Evolutionary conservation across 2,329 filamentous ascomycete species (phyloP).

Genomic region (Apiospora saccharicola): DNA sequence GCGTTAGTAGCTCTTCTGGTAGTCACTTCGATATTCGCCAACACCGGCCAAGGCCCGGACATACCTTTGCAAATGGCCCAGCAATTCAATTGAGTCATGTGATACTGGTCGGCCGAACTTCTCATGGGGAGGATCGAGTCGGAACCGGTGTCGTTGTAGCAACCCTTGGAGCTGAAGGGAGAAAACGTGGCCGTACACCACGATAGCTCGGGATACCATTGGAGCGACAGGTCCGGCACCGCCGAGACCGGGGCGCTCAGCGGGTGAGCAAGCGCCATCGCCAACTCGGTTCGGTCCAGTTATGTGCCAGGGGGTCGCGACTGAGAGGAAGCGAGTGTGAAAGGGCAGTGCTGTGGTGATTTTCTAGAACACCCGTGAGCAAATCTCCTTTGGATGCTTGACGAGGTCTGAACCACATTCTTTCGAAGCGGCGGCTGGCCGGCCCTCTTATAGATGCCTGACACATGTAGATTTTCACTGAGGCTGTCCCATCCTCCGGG

Average conservation of each 20-base stretch:
- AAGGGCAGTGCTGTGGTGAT: neutral
- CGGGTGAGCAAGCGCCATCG: slow-evolving; percentile 15
- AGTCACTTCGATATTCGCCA: too few relatives aligned
- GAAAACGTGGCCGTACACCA: neutral
- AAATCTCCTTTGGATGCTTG: neutral
- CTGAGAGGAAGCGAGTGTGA: neutral
- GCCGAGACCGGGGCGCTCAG: neutral
- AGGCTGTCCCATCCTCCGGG: neutral
- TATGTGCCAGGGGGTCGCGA: neutral
- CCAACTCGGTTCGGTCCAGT: neutral
- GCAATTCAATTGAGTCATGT: neutral
- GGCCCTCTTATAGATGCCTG: neutral
- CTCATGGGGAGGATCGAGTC: neutral
- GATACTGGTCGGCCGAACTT: neutral
- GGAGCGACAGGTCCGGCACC: neutral
- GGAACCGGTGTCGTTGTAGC: neutral
- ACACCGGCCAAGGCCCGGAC: too few relatives aligned
- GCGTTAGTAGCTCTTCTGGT: too few relatives aligned
- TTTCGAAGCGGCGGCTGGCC: neutral
- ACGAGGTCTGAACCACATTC: too few relatives aligned
- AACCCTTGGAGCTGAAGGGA: neutral
- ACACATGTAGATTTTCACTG: neutral
- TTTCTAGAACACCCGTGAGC: neutral
- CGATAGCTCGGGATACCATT: neutral
- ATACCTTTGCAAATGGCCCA: slow-evolving; percentile 16